These are phyloP conservation scores for Cladophialophora bantiana DNA, from an alignment of 2,329 filamentous ascomycete genomes.

Conservation along the genomic window DNA sequence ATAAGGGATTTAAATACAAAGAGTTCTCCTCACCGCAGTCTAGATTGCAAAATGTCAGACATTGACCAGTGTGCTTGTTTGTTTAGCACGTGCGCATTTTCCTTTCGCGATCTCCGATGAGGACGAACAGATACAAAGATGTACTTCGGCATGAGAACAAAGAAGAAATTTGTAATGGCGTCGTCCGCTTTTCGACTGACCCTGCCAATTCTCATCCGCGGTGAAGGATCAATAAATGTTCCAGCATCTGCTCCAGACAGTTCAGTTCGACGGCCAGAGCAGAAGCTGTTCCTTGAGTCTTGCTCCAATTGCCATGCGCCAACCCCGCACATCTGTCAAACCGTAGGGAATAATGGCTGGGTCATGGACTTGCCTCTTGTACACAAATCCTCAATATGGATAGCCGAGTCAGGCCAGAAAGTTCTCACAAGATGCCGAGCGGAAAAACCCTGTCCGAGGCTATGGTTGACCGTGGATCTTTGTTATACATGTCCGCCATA, in stretches of 20 bases:
- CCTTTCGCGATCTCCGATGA: too few relatives aligned
- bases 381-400: slow-evolving; percentile 4
- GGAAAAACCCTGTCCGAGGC: slow-evolving; percentile 2
- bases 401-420: slow-evolving; percentile 5
- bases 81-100: too few relatives aligned
- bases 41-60: not conserved
- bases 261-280: too few relatives aligned
- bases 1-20: not conserved
- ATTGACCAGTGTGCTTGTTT: not conserved
- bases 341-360: not conserved
- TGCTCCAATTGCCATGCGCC: not conserved
- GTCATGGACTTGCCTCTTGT: not conserved
- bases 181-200: too few relatives aligned
- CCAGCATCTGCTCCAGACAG: not conserved
- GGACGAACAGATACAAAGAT: too few relatives aligned
- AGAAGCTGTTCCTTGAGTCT: not conserved
- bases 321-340: not conserved
- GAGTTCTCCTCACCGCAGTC: not conserved
- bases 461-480: not conserved
- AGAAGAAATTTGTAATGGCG: too few relatives aligned
- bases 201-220: not conserved
- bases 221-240: not conserved
- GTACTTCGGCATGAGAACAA: too few relatives aligned
- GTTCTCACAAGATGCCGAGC: not conserved
- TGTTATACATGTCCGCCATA: not conserved